A percentile compares a stretch with the other conserved stretches of the same genome.
Conservation (phyloP, 2,329 filamentous ascomycete species). For the Penicillium sp. region DNA sequence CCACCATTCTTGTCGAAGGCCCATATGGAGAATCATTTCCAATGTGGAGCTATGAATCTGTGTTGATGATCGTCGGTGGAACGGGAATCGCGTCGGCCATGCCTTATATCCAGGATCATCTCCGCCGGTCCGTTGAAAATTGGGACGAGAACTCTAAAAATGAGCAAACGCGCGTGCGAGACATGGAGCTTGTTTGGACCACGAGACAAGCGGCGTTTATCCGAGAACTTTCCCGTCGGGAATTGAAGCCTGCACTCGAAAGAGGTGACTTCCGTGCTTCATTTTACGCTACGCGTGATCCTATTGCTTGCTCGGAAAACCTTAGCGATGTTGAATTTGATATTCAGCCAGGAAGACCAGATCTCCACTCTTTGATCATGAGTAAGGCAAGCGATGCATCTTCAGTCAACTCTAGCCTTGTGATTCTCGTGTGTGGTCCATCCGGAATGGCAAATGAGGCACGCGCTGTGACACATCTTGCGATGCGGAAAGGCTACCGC, state of each 20-base stretch:
- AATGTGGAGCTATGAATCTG: constrained; percentile 50
- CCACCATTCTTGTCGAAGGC: constrained; percentile 50
- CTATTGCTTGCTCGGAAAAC: not conserved
- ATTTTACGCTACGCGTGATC: constrained; percentile 30
- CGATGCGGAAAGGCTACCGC: constrained; percentile 33
- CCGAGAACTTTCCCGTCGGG: constrained; percentile 25
- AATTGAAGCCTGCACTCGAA: constrained; percentile 28
- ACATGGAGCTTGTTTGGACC: constrained; percentile 40
- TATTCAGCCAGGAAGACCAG: constrained; percentile 39
- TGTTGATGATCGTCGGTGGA: constrained; percentile 49
- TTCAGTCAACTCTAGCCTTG: constrained; percentile 29
- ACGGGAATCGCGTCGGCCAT: constrained; percentile 45
- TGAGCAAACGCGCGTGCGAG: constrained; percentile 22
- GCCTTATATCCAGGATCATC: constrained; percentile 43
- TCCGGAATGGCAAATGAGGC: constrained; percentile 48
- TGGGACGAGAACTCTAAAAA: constrained; percentile 2
- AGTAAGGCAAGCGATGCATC: constrained; percentile 33
- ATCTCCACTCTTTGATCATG: constrained; percentile 37
- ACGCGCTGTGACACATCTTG: constrained; percentile 40
- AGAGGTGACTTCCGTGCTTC: constrained; percentile 33
- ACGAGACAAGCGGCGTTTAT: constrained; percentile 34
- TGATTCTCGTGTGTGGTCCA: constrained; percentile 49
- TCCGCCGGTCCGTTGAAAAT: constrained; percentile 17
- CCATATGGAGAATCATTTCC: constrained; percentile 49
- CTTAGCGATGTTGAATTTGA: constrained; percentile 13